Evolutionary conservation across 1,139 yeast species (phyloP).

Genomic region (Magnusiomyces ingens): DNA sequence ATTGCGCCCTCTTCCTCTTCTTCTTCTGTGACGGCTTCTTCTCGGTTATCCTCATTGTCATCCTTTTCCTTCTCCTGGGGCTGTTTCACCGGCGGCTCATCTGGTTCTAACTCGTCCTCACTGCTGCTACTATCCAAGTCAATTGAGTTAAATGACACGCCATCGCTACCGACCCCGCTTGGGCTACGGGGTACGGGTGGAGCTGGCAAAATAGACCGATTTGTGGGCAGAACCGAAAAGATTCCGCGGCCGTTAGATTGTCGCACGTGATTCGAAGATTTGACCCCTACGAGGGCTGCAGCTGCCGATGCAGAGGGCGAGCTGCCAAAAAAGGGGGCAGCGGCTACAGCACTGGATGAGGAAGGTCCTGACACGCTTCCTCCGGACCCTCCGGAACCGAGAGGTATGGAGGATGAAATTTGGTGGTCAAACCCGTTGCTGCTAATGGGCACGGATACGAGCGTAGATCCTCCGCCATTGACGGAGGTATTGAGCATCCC

Average conservation of each 20-base stretch:
- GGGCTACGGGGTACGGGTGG: not conserved
- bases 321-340: too few relatives aligned
- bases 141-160: not conserved
- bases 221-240: not conserved
- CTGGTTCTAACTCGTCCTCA: not conserved
- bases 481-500: too few relatives aligned
- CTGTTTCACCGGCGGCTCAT: not conserved
- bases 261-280: not conserved
- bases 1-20: not conserved
- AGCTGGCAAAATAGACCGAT: not conserved
- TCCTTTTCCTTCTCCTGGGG: not conserved
- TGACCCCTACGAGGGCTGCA: too few relatives aligned
- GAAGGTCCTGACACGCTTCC: too few relatives aligned
- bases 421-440: too few relatives aligned
- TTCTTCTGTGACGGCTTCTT: not conserved
- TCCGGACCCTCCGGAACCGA: too few relatives aligned
- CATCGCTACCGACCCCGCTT: not conserved
- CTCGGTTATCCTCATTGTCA: not conserved
- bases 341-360: too few relatives aligned
- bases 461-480: too few relatives aligned
- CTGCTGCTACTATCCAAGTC: not conserved
- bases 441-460: too few relatives aligned
- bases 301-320: too few relatives aligned
- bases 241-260: constrained; percentile 2
- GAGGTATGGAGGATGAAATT: too few relatives aligned